Evolutionary conservation across 768 basidiomycete species (phyloP).

Genomic region (Leccinum aurantiacum): DNA sequence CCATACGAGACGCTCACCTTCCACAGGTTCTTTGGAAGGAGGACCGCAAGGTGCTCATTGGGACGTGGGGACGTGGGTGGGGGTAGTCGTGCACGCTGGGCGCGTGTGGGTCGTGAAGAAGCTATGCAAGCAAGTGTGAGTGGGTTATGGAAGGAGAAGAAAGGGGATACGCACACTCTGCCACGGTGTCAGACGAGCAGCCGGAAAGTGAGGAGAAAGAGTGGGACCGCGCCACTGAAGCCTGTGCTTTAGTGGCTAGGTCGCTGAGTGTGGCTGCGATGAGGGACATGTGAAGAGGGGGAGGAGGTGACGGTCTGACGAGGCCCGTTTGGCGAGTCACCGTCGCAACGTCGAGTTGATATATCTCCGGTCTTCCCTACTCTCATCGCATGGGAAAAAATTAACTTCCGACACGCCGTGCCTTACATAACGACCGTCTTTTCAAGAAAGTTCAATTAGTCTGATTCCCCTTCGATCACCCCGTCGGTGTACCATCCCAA

Average conservation of each 20-base stretch:
- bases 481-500: neutral
- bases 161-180: slow-evolving; percentile 16
- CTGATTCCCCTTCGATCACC: slow-evolving; percentile 5
- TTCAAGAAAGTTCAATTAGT: neutral
- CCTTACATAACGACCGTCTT: slow-evolving; percentile 19
- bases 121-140: slow-evolving; percentile 11
- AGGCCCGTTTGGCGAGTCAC: slow-evolving; percentile 6
- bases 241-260: slow-evolving; percentile 30
- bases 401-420: slow-evolving; percentile 7
- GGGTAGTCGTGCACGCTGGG: slow-evolving; percentile 18
- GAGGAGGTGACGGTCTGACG: slow-evolving; percentile 4
- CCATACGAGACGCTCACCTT: slow-evolving; percentile 47
- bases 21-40: slow-evolving; percentile 70
- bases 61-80: slow-evolving; percentile 25
- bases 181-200: slow-evolving; percentile 12
- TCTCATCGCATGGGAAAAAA: slow-evolving; percentile 28
- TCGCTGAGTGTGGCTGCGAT: slow-evolving; percentile 26
- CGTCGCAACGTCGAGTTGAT: slow-evolving; percentile 29
- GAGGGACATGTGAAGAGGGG: slow-evolving; percentile 30
- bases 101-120: slow-evolving; percentile 23
- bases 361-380: slow-evolving; percentile 25
- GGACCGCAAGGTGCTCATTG: slow-evolving; percentile 78
- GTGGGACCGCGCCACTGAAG: slow-evolving; percentile 14
- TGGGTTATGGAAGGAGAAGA: neutral
- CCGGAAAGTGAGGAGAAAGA: slow-evolving; percentile 10